A percentile compares a stretch with the other conserved stretches of the same genome.
phyloP scores from a whole-genome alignment of 2,329 filamentous ascomycete genomes.

The Alternaria dauci region DNA sequence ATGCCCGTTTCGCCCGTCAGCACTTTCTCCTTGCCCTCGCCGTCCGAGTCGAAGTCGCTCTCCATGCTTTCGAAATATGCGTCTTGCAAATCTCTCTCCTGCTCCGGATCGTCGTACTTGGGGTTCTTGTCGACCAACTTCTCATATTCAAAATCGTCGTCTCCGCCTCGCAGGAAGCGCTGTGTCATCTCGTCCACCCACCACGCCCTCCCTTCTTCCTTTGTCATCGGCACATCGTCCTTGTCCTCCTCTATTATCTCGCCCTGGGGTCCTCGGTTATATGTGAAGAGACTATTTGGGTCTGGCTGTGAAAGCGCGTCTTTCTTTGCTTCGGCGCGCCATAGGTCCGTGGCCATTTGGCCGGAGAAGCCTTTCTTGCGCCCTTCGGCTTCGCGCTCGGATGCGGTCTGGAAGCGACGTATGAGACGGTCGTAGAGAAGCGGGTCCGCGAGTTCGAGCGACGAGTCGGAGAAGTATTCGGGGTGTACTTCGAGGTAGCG shows the following conservation, averaged over 20 bases:
- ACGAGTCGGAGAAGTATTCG: conserved; percentile 70
- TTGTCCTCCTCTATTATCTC: conserved; percentile 67
- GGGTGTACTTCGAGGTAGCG: conserved; percentile 77
- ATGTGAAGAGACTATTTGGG: conserved; percentile 60
- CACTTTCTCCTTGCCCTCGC: conserved; percentile 50
- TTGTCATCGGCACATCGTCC: conserved; percentile 65
- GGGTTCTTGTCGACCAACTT: conserved; percentile 72
- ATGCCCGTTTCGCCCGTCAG: conserved; percentile 58
- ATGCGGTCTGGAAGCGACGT: conserved; percentile 75
- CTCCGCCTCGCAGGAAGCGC: conserved; percentile 77
- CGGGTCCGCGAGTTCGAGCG: conserved; percentile 74
- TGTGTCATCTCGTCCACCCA: conserved; percentile 78
- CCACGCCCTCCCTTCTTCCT: conserved; percentile 70
- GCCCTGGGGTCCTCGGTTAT: conserved; percentile 60
- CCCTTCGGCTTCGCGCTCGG: conserved; percentile 77
- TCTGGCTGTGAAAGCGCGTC: conserved; percentile 66
- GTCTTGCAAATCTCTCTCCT: conserved; percentile 72
- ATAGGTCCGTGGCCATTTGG: conserved; percentile 77
- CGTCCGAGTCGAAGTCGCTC: conserved; percentile 68
- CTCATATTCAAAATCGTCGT: conserved; percentile 80
- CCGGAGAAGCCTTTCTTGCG: conserved; percentile 79
- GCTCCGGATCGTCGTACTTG: conserved; percentile 72
- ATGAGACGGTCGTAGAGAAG: conserved; percentile 83
- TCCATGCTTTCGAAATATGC: conserved; percentile 83
- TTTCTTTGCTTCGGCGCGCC: conserved; percentile 79